Evolutionary conservation across 1,284 basidiomycete genomes (phyloP), one percentile per base, ranked within the genome.

Genomic region (Microbotryum silenes-acaulis): DNA sequence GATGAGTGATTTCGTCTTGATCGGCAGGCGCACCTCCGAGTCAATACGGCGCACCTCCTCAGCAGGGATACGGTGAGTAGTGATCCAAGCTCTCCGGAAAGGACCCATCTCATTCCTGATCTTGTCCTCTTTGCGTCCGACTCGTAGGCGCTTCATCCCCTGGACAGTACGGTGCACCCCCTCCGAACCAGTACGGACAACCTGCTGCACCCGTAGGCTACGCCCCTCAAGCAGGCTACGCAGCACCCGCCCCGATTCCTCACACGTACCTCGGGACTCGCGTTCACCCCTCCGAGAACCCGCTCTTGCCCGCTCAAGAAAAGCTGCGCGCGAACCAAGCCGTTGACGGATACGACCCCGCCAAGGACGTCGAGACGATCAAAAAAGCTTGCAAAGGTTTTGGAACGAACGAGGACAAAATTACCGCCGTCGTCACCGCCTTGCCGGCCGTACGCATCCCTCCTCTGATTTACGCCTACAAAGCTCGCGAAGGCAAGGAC

Each of bases 381-480:
- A 62, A 71, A 33, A 75, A 73, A 57, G 74, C 74, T 25, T 72
- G 69, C 48, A 74, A 75, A 49, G 73, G 74, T 10, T 72, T 73
- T 53, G 72, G 72, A 70, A 74, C 72, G 44, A 59, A 63, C 20
- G 49, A 61, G 33, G 25, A 27, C 21, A 31, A 48, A 1, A 21
- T 61, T 12, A 60, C 20, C 44, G 14, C 23, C 21, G 68, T 67
- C 10, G 46, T 74, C n/a, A 66, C 68, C 2, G 65, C 70, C 1
- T 64, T 73, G 29, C 66, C 72, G 29, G 72, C 73, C 14, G 71
- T 70, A 47, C 70, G 72, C 50, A 60, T 73, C 27, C 70, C 71
- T 51, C 69, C 71, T 10, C 63, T 74, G 21, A 56, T 59, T 20
- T 59, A 70, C 57, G 66, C 70, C 0, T 75, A 72, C 72, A 71